Conservation (phyloP, 495 filamentous ascomycete genomes). For the Glarea lozoyensis region DNA sequence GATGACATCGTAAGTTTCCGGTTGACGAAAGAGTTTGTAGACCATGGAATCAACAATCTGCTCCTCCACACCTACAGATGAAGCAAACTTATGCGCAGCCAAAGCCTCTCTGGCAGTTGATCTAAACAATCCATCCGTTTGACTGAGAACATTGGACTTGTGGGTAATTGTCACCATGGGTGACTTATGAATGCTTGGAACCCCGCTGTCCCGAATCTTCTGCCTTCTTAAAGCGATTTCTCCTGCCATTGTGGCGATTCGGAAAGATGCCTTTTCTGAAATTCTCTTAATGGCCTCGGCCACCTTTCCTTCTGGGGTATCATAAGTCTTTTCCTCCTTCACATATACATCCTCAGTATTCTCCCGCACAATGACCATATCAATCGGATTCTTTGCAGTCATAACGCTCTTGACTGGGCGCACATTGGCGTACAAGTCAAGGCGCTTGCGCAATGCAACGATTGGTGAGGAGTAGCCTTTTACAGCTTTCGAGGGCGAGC, state of each 20-base stretch:
- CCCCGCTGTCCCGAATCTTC: conserved; percentile 52
- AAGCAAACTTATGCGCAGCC: conserved; percentile 49
- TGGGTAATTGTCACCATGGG: conserved; percentile 94
- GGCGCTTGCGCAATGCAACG: conserved; percentile 89
- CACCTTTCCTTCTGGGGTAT: conserved; percentile 62
- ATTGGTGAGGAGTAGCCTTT: conserved; percentile 96
- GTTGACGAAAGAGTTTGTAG: conserved; percentile 97
- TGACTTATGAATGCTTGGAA: conserved; percentile 47
- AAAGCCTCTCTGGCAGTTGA: conserved; percentile 66
- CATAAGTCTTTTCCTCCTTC: conserved; percentile 84
- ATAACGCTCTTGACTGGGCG: conserved; percentile 85
- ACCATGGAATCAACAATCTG: conserved; percentile 99
- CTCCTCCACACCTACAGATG: conserved; percentile 68
- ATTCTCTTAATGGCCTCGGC: conserved; percentile 98
- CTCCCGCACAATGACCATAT: conserved; percentile 96
- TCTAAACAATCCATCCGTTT: conserved; percentile 95
- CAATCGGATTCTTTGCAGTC: conserved; percentile 56
- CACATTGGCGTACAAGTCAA: conserved; percentile 95
- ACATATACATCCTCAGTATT: conserved; percentile 99
- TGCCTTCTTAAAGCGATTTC: conserved; percentile 87
- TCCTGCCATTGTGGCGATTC: conserved; percentile 88
- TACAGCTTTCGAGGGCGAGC: conserved; percentile 80
- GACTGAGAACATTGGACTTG: conserved; percentile 94
- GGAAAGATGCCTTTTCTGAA: conserved; percentile 66
- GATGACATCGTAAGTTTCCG: conserved; percentile 90